phyloP scores from a whole-genome alignment of 495 filamentous ascomycete species.

The Daldinia caldariorum region DNA sequence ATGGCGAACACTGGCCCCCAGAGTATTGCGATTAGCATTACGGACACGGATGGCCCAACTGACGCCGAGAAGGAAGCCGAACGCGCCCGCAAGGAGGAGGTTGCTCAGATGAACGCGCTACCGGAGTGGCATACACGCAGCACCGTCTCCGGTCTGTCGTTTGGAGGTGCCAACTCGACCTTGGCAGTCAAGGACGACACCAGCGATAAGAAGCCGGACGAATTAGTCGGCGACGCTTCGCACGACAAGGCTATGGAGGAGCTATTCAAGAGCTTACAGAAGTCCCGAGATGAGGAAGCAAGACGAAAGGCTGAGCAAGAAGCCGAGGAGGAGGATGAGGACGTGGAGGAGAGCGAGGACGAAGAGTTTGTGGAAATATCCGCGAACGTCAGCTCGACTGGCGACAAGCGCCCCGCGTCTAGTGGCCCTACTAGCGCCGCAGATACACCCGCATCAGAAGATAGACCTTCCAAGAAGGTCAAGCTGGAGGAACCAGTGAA shows the following conservation, averaged over 20 bases:
- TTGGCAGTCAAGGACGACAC: constrained; percentile 64
- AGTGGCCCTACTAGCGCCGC: constrained; percentile 51
- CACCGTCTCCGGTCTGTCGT: constrained; percentile 70
- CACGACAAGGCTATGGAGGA: constrained; percentile 58
- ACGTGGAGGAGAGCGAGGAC: constrained; percentile 53
- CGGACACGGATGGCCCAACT: constrained; percentile 74
- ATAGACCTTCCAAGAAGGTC: constrained; percentile 62
- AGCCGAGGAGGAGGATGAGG: constrained; percentile 59
- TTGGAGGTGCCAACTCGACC: constrained; percentile 50
- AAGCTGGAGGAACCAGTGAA: constrained; percentile 60
- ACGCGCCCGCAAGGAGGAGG: constrained; percentile 72
- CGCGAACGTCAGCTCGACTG: constrained; percentile 30
- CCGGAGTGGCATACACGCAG: constrained; percentile 90
- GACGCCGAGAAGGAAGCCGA: constrained; percentile 80
- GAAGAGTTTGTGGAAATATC: constrained; percentile 53
- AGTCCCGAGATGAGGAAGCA: constrained; percentile 60
- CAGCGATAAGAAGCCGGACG: constrained; percentile 50
- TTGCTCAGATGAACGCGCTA: constrained; percentile 84
- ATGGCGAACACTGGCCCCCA: constrained; percentile 71
- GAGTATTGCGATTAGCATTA: constrained; percentile 81
- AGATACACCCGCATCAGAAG: constrained; percentile 54
- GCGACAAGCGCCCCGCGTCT: constrained; percentile 46
- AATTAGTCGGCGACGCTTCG: constrained; percentile 53
- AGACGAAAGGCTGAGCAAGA: constrained; percentile 58
- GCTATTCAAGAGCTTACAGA: constrained; percentile 63